Conservation (phyloP, 2,329 filamentous ascomycete species). For the Myriosclerotinia duriaeana region DNA sequence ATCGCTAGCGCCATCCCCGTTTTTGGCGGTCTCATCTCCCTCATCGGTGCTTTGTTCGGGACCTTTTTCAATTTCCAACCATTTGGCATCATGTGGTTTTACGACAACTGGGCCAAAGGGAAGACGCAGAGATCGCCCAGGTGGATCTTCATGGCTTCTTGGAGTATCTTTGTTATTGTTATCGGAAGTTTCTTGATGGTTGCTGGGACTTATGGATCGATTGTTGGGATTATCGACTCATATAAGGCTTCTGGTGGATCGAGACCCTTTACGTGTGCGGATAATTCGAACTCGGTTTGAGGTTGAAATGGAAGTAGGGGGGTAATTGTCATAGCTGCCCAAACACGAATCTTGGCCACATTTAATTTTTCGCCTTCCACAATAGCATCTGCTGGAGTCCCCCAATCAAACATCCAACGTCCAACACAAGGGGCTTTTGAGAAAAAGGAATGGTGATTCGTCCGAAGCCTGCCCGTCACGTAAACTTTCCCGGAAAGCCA, state of each 20-base stretch:
- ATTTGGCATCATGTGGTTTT: constrained; percentile 17
- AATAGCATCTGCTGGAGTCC: neutral
- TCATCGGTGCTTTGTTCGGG: constrained; percentile 17
- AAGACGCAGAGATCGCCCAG: constrained; percentile 1
- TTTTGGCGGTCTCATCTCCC: constrained; percentile 46
- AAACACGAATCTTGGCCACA: neutral
- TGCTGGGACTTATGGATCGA: constrained; percentile 19
- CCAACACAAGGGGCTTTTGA: no score
- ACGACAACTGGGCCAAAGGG: constrained; percentile 2
- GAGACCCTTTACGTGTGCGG: constrained; percentile 1
- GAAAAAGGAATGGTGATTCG: no score
- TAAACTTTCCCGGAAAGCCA: neutral
- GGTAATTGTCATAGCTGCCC: neutral
- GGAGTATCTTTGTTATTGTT: constrained; percentile 14
- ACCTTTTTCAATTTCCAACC: constrained; percentile 19
- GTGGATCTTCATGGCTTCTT: constrained; percentile 16
- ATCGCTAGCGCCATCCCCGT: constrained; percentile 55
- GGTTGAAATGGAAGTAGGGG: neutral
- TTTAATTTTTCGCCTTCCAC: neutral
- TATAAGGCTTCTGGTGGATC: neutral
- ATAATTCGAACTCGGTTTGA: constrained; percentile 13
- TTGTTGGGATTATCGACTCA: constrained; percentile 16
- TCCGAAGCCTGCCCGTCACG: neutral
- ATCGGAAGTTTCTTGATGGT: constrained; percentile 14
- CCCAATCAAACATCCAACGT: neutral